Evolutionary conservation across 768 basidiomycete species (phyloP), one percentile per base, ranked within the genome.

Genomic region (Lactarius trivialis): DNA sequence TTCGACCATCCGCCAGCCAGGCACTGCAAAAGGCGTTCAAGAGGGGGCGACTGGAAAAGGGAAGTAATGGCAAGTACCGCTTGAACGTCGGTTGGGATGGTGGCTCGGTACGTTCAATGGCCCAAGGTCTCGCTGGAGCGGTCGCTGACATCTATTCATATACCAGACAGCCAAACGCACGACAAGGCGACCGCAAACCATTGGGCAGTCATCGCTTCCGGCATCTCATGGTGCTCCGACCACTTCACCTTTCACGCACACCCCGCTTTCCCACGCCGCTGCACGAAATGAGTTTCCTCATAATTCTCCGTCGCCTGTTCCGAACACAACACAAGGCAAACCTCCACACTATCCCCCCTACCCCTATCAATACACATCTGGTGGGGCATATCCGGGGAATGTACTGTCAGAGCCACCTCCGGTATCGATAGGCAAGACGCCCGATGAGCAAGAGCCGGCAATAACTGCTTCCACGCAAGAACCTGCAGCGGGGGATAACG

Each of bases 1-100:
- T 94, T 69, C 79, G 92, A 39, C 90, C 92, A 2, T 92, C 89
- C 2, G 92, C 92, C 4, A 91, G 89, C 68, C 92, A 94, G 72
- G 92, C 92, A 7, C 74, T 94, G 58, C 89, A 91, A 72, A 93
- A 93, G 67, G 91, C 92, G 4, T 91, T 77, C 73, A 89, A 85
- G 71, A 80, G 91, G 51, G 91, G 91, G 9, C 78, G 92, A 28
- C 80, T 94, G 57, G 85, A 89, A 70, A 94, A 93, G 71, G 81
- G 80, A 33, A 77, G 74, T n/a, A 78, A 79, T 55, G 88, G 87
- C 3, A 88, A 85, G 71, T 94, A 94, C 72, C 77, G 85, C 43
- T 71, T 93, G 24, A 93, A 87, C 70, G 75, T 85, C 7, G 77
- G 73, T 58, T 93, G 91, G 90, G 89, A 89, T 70, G 91, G 91